phyloP scores from a whole-genome alignment of 208 protist genomes.

The Acanthamoeba divionensis region DNA sequence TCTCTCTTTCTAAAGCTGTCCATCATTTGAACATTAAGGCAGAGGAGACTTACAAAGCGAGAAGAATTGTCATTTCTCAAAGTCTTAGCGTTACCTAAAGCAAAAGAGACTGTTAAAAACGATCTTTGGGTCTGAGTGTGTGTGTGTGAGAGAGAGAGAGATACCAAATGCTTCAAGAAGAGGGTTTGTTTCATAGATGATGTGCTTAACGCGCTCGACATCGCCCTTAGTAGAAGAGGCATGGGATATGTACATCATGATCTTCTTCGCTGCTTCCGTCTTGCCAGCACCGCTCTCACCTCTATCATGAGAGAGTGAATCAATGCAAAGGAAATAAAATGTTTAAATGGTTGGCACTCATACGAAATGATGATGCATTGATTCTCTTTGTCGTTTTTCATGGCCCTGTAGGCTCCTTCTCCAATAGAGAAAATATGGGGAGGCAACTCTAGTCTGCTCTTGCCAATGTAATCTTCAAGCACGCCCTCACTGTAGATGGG shows the following conservation, averaged over 20 bases:
- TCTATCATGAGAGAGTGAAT: constrained; percentile 20
- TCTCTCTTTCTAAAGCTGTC: not conserved
- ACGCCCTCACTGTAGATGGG: constrained; percentile 78
- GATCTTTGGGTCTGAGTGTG: too few relatives aligned
- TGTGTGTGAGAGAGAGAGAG: not conserved
- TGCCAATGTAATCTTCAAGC: constrained; percentile 79
- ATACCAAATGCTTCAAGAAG: constrained; percentile 75
- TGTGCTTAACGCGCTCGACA: constrained; percentile 89
- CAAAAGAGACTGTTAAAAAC: constrained; percentile 37
- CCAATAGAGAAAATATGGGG: constrained; percentile 94
- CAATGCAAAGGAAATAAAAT: not conserved
- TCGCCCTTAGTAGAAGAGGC: constrained; percentile 69
- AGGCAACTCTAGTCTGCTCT: constrained; percentile 57
- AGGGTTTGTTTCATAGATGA: constrained; percentile 84
- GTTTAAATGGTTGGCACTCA: not conserved
- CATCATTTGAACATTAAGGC: not conserved
- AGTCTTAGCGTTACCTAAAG: constrained; percentile 68
- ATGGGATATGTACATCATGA: constrained; percentile 87
- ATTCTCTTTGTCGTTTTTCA: constrained; percentile 81
- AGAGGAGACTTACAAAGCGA: constrained; percentile 62
- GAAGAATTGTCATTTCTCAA: constrained; percentile 80
- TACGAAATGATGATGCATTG: constrained; percentile 93
- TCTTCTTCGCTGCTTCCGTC: constrained; percentile 94
- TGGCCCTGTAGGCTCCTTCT: constrained; percentile 89
- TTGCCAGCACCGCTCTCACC: constrained; percentile 96